A percentile compares a stretch with the other conserved stretches of the same genome.
These are phyloP conservation scores for Ascochyta clinopodiicola DNA, from an alignment of 2,329 filamentous ascomycete species.

Conservation along the genomic window DNA sequence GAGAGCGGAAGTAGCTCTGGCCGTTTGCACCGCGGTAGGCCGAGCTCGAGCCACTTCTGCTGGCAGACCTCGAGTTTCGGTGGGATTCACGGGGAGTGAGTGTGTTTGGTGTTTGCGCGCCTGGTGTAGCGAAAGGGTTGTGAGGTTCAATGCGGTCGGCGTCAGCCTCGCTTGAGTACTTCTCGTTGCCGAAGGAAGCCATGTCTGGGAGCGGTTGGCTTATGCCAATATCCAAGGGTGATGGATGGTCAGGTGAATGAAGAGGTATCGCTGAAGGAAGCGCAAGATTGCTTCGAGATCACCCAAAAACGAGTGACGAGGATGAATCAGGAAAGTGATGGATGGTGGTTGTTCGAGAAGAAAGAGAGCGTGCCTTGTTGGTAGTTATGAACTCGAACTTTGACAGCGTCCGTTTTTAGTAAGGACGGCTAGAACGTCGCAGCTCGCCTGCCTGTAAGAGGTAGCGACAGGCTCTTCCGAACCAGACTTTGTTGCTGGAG, in stretches of 20 bases:
- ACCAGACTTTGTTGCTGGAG: slow-evolving; percentile 3
- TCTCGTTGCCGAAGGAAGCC: slow-evolving; percentile 16
- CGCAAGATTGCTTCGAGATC: slow-evolving; percentile 3
- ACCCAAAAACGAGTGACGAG: slow-evolving; percentile 12
- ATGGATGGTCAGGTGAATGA: not conserved
- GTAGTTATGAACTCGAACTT: slow-evolving; percentile 14
- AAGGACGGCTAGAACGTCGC: slow-evolving; percentile 16
- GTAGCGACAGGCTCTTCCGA: slow-evolving; percentile 12
- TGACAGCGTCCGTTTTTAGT: slow-evolving; percentile 17
- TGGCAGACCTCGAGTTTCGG: slow-evolving; percentile 17
- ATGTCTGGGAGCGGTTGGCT: slow-evolving; percentile 3
- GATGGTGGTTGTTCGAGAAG: not conserved
- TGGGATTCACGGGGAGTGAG: slow-evolving; percentile 16
- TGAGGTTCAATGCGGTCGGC: slow-evolving; percentile 15
- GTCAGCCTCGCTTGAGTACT: slow-evolving; percentile 15
- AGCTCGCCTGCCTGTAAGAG: slow-evolving; percentile 14
- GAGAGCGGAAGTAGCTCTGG: slow-evolving; percentile 68
- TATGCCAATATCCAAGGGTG: slow-evolving; percentile 1
- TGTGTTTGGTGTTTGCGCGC: slow-evolving; percentile 19
- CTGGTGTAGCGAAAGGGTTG: slow-evolving; percentile 27
- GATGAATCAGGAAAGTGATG: slow-evolving; percentile 7
- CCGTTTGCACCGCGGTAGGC: slow-evolving; percentile 17
- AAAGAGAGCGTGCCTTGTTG: slow-evolving; percentile 12
- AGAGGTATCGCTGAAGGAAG: not conserved
- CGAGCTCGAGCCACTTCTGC: slow-evolving; percentile 15